phyloP scores from a whole-genome alignment of 805 yeast species.

The Grigorovia yakushimaensis region DNA sequence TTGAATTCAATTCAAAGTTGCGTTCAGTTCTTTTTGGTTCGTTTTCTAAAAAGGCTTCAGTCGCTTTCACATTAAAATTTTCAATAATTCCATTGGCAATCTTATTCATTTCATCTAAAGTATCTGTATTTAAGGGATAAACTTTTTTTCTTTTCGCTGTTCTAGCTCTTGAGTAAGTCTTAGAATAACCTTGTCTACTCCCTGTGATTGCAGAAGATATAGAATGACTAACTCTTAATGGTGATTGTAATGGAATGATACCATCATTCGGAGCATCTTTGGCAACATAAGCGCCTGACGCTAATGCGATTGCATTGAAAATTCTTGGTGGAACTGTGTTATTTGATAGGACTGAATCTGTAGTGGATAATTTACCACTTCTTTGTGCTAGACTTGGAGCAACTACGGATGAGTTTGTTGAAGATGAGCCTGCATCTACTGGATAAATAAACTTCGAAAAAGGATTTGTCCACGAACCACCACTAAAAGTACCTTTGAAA shows the following conservation, averaged over 20 bases:
- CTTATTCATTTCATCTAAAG: conserved; percentile 17
- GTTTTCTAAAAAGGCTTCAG: conserved; percentile 5
- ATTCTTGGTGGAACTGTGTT: conserved; percentile 13
- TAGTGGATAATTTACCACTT: background rate
- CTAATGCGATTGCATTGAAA: conserved; percentile 17
- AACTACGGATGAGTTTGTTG: background rate
- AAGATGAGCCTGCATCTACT: background rate
- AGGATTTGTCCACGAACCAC: conserved; percentile 74
- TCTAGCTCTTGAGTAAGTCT: conserved; percentile 14
- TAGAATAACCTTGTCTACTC: conserved; percentile 11
- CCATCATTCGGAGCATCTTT: background rate
- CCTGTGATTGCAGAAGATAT: conserved; percentile 2
- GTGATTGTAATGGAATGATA: background rate
- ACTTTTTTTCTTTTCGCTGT: conserved; percentile 10
- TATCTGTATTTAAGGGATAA: conserved; percentile 22
- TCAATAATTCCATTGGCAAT: conserved; percentile 16
- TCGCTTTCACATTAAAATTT: conserved; percentile 11
- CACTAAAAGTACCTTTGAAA: conserved; percentile 54
- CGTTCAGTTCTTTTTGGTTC: conserved; percentile 10
- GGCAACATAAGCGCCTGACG: conserved; percentile 10
- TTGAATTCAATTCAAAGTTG: conserved; percentile 19
- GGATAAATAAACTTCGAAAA: conserved; percentile 32
- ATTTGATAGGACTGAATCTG: background rate
- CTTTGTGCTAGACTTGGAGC: background rate
- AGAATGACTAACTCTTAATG: background rate